These are phyloP conservation scores for Pyrenophora teres DNA, from an alignment of 2,329 filamentous ascomycete species.

Conservation along the genomic window DNA sequence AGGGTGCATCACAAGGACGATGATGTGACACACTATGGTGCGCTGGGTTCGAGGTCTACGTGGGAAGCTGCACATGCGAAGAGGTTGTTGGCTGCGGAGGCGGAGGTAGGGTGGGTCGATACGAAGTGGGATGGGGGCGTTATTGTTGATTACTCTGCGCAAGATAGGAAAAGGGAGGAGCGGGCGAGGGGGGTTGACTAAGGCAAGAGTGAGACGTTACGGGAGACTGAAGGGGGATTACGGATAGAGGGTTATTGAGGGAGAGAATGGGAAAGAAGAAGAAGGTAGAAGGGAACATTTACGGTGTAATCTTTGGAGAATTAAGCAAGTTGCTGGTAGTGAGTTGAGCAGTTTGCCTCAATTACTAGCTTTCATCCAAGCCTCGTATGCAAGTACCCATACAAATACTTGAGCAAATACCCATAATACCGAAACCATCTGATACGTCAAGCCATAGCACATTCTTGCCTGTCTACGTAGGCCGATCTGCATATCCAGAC, in stretches of 20 bases:
- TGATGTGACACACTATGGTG: neutral
- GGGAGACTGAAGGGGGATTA: too few species aligned
- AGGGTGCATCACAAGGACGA: constrained; percentile 5
- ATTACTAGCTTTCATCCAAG: too few species aligned
- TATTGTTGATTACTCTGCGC: neutral
- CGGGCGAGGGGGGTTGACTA: neutral
- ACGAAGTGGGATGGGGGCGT: constrained; percentile 1
- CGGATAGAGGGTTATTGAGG: too few species aligned
- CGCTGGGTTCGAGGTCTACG: neutral
- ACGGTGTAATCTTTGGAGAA: too few species aligned
- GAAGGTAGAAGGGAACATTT: too few species aligned
- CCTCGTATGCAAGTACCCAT: too few species aligned
- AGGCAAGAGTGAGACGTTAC: too few species aligned
- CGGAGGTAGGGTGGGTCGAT: constrained; percentile 2
- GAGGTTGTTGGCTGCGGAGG: neutral
- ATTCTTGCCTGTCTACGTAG: neutral
- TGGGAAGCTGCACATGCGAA: neutral
- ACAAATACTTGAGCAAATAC: neutral
- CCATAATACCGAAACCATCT: too few species aligned
- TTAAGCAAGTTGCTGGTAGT: too few species aligned
- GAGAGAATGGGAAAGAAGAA: neutral
- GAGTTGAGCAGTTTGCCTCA: too few species aligned
- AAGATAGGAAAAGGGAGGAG: neutral
- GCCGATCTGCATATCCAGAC: constrained; percentile 6
- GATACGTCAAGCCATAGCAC: too few species aligned